Evolutionary conservation across 176 grass and related monocot genomes (phyloP).

Genomic region (Cenchrus purpureus): DNA sequence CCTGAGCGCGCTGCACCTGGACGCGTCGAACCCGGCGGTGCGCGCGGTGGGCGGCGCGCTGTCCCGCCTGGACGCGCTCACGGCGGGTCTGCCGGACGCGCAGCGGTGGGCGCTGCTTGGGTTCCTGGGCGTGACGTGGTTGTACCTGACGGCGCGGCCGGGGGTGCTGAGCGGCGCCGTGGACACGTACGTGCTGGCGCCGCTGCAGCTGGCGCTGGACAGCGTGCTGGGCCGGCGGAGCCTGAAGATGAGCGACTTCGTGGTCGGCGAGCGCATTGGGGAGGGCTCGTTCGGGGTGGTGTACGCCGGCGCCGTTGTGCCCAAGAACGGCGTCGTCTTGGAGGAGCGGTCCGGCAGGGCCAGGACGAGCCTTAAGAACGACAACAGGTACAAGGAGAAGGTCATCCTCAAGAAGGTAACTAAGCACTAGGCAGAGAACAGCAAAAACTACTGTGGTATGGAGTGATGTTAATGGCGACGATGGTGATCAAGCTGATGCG

Average conservation of each 20-base stretch:
- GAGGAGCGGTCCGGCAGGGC: slow-evolving; percentile 53
- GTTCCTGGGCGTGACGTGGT: slow-evolving; percentile 55
- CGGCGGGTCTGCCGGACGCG: slow-evolving; percentile 49
- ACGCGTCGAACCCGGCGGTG: slow-evolving; percentile 44
- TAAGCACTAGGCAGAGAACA: neutral
- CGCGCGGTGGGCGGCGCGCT: slow-evolving; percentile 30
- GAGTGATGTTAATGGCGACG: neutral
- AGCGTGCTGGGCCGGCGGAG: slow-evolving; percentile 72
- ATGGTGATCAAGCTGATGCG: neutral
- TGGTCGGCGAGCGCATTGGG: slow-evolving; percentile 82
- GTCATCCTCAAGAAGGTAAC: slow-evolving; percentile 98
- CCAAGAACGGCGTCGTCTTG: slow-evolving; percentile 29
- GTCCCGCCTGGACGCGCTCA: slow-evolving; percentile 45
- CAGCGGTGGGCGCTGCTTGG: slow-evolving; percentile 60
- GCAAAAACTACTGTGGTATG: neutral
- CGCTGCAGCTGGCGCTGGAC: slow-evolving; percentile 80
- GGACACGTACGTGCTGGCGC: slow-evolving; percentile 82
- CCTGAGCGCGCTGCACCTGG: slow-evolving; percentile 46
- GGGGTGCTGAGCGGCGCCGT: slow-evolving; percentile 82
- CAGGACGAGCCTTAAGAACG: slow-evolving; percentile 52
- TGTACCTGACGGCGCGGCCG: slow-evolving; percentile 87
- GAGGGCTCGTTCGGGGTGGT: slow-evolving; percentile 92
- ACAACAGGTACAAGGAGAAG: slow-evolving; percentile 85
- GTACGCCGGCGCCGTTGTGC: slow-evolving; percentile 76
- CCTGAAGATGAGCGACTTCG: slow-evolving; percentile 87